phyloP scores from a whole-genome alignment of 176 grass and related monocot genomes.

The Eragrostis nindensis region DNA sequence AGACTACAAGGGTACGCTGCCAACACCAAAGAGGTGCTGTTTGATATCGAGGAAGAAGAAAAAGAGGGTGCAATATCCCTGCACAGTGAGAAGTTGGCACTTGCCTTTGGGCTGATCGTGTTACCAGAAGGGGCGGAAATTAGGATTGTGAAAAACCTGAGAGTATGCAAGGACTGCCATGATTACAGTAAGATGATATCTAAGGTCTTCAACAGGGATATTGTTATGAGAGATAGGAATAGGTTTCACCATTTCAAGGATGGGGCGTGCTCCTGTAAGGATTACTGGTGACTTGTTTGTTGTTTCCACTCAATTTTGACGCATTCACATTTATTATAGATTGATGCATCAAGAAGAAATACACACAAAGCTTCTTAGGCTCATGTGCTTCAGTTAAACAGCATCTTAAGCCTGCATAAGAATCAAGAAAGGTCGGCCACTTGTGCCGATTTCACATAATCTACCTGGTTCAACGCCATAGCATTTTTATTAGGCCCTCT shows the following conservation, averaged over 20 bases:
- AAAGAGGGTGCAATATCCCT: constrained; percentile 68
- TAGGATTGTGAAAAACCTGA: constrained; percentile 77
- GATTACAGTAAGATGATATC: constrained; percentile 71
- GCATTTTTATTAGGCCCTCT: no score
- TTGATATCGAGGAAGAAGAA: constrained; percentile 88
- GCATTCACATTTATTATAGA: constrained; percentile 4
- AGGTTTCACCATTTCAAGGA: constrained; percentile 88
- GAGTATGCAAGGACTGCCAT: constrained; percentile 79
- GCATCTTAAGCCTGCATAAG: not conserved
- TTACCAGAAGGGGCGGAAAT: constrained; percentile 52
- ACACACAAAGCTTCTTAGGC: not conserved
- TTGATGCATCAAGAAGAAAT: not conserved
- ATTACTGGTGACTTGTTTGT: constrained; percentile 63
- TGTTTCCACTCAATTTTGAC: not conserved
- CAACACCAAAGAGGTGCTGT: constrained; percentile 69
- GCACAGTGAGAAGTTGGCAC: constrained; percentile 73
- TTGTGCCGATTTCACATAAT: no score
- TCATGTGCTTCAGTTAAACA: not conserved
- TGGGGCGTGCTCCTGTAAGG: constrained; percentile 74
- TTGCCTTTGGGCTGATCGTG: constrained; percentile 62
- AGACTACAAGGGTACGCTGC: constrained; percentile 57
- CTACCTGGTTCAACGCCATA: no score
- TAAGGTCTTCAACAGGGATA: constrained; percentile 67
- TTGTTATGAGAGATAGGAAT: constrained; percentile 84
- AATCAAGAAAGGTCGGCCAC: no score